Base-by-base conservation (phyloP, 495 filamentous ascomycete genomes). In the Talaromyces trachyspermus region DNA sequence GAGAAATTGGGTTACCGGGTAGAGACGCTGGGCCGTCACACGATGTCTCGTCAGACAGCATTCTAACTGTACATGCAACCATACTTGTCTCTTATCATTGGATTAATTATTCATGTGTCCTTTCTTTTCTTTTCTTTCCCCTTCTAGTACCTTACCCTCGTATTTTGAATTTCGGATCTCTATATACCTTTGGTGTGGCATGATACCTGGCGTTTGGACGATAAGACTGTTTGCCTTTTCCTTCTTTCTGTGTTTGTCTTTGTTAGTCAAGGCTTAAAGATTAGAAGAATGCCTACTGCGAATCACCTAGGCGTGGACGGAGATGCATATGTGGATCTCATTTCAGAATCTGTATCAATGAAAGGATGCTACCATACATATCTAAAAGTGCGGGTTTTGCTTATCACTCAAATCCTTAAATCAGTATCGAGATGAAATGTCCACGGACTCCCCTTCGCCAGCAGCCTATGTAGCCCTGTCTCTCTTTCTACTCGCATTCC, bases 1-100 rank as follows among this genome's bases (percentile, higher is more conserved):
- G 68, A 72, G 29, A 65, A 58, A 32, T 56, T 86, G 23, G 83
- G 81, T 0, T 74, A 86, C 19, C 49, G 55, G 7, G 54, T 62
- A 15, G 57, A 62, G 18, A 47, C 47, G 24, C 46, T 63, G 30
- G 60, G 63, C 10, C 50, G 56, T 35, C 54, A 49, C 27, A 46
- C 44, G 12, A 22, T 10, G 18, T 46, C 44, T 23, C 44, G 44
- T 44, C 25, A 30, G 17, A 32, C 27, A 19, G 42, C 42, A 17
- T 30, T 44, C 17, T 44, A 32, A 44, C 12, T 30, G 27, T 29
- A 30, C 19, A 30, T 23, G 24, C 17, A 5, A 5, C 6, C 6
- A 18, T 18, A 5, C 5, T n/a, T 44, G 22, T 30, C 22, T 29
- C 17, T 30, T 18, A 32, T 44, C 17, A 19, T 25, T 44, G 42